Percentiles rank a stretch among this genome's conserved stretches.
phyloP scores from a whole-genome alignment of 2,329 filamentous ascomycete species.

The Fusarium begoniae region DNA sequence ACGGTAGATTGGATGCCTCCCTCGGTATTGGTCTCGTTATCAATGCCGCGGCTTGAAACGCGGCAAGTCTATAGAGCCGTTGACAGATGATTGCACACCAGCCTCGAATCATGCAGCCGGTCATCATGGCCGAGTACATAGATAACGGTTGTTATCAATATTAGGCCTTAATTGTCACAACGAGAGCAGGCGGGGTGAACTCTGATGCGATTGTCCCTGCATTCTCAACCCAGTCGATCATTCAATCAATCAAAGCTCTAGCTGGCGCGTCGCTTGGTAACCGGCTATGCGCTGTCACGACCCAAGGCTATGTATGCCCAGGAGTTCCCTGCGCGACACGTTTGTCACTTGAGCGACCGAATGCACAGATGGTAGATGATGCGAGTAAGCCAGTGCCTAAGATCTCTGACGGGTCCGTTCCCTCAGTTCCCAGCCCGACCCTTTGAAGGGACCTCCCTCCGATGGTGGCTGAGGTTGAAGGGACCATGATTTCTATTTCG shows the following conservation, averaged over 20 bases:
- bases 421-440: slow-evolving; percentile 1
- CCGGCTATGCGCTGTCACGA: slow-evolving; percentile 28
- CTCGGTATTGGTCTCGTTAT: slow-evolving; percentile 18
- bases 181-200: slow-evolving; percentile 23
- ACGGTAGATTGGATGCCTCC: slow-evolving; percentile 29
- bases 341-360: slow-evolving; percentile 29
- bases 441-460: slow-evolving; percentile 22
- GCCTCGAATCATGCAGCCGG: slow-evolving; percentile 22
- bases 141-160: not conserved
- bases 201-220: slow-evolving; percentile 28
- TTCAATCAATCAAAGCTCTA: slow-evolving; percentile 6
- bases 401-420: slow-evolving; percentile 37
- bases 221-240: slow-evolving; percentile 8
- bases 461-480: slow-evolving; percentile 28
- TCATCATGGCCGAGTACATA: not conserved
- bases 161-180: slow-evolving; percentile 1
- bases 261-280: slow-evolving; percentile 30
- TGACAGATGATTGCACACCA: not conserved
- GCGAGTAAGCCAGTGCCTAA: slow-evolving; percentile 24
- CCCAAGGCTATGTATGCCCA: slow-evolving; percentile 10
- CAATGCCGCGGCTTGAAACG: slow-evolving; percentile 31
- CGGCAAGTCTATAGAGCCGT: slow-evolving; percentile 26
- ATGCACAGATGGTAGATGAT: slow-evolving; percentile 35
- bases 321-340: slow-evolving; percentile 40
- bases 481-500: slow-evolving; percentile 15